phyloP scores from a whole-genome alignment of 2,329 filamentous ascomycete genomes.

The Hymenoscyphus albidus region DNA sequence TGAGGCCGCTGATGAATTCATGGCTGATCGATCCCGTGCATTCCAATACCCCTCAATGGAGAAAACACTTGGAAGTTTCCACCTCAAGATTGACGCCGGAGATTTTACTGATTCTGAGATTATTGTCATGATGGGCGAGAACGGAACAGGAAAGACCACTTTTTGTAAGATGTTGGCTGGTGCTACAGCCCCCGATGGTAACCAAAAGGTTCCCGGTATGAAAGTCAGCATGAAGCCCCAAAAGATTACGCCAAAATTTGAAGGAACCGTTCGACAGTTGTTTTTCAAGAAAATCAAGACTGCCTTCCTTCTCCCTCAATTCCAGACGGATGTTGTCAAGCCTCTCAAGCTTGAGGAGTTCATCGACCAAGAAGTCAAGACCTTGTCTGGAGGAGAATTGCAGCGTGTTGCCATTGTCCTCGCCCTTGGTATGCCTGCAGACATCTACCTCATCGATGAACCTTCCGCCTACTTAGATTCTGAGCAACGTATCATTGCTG shows the following conservation, averaged over 20 bases:
- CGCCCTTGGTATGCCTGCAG: slow-evolving; percentile 89
- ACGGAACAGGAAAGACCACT: slow-evolving; percentile 98
- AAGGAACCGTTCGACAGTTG: slow-evolving; percentile 91
- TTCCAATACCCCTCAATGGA: slow-evolving; percentile 88
- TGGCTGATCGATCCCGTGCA: slow-evolving; percentile 76
- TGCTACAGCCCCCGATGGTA: slow-evolving; percentile 83
- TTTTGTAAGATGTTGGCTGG: slow-evolving; percentile 97
- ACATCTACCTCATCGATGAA: slow-evolving; percentile 98
- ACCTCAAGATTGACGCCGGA: slow-evolving; percentile 75
- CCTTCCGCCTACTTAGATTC: slow-evolving; percentile 97
- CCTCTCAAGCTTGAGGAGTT: slow-evolving; percentile 99
- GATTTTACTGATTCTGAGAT: slow-evolving; percentile 98
- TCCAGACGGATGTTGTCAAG: slow-evolving; percentile 99
- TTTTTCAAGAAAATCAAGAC: slow-evolving; percentile 99
- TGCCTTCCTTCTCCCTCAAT: slow-evolving; percentile 92
- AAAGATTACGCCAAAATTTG: slow-evolving; percentile 98
- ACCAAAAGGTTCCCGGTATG: slow-evolving; percentile 79
- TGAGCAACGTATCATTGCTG: slow-evolving; percentile 96
- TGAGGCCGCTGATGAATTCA: slow-evolving; percentile 84
- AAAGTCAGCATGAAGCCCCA: slow-evolving; percentile 99
- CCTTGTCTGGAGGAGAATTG: slow-evolving; percentile 97
- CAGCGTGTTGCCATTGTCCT: slow-evolving; percentile 98
- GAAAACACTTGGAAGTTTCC: slow-evolving; percentile 88
- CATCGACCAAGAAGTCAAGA: slow-evolving; percentile 99
- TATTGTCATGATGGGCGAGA: slow-evolving; percentile 99